Conservation (phyloP, 306 rosid genomes). For the Vachellia pachyceras region DNA sequence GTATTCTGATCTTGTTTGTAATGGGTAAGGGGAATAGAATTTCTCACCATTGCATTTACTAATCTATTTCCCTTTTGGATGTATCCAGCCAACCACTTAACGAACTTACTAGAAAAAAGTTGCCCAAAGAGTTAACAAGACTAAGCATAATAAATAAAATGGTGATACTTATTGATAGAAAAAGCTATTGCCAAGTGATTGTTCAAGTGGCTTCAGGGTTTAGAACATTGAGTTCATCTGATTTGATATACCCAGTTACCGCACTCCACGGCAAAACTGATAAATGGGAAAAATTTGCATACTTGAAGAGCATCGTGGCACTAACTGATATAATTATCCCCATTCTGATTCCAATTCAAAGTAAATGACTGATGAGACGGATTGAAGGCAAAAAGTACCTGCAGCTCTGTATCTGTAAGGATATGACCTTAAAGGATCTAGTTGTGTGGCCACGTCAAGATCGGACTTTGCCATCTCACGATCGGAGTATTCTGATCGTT, state of each 20-base stretch:
- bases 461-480: slow-evolving; percentile 76
- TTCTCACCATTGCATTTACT: not conserved
- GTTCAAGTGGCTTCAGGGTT: not conserved
- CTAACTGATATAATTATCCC: not conserved
- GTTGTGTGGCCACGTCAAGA: slow-evolving; percentile 67
- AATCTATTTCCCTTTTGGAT: not conserved
- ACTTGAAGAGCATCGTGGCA: not conserved
- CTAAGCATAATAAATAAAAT: not conserved
- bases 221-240: not conserved
- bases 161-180: slow-evolving; percentile 12
- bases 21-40: not conserved
- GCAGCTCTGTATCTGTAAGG: slow-evolving; percentile 94
- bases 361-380: slow-evolving; percentile 11
- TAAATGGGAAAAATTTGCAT: not conserved
- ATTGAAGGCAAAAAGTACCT: slow-evolving; percentile 50
- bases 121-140: not conserved
- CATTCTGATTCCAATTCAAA: slow-evolving; percentile 4
- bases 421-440: slow-evolving; percentile 82
- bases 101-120: not conserved
- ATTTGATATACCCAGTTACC: not conserved
- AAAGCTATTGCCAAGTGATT: not conserved
- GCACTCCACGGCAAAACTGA: no score
- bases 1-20: not conserved
- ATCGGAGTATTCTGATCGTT: slow-evolving; percentile 82
- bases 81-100: not conserved